Evolutionary conservation across 1,284 basidiomycete species (phyloP).

Genomic region (Cronartium quercuum): DNA sequence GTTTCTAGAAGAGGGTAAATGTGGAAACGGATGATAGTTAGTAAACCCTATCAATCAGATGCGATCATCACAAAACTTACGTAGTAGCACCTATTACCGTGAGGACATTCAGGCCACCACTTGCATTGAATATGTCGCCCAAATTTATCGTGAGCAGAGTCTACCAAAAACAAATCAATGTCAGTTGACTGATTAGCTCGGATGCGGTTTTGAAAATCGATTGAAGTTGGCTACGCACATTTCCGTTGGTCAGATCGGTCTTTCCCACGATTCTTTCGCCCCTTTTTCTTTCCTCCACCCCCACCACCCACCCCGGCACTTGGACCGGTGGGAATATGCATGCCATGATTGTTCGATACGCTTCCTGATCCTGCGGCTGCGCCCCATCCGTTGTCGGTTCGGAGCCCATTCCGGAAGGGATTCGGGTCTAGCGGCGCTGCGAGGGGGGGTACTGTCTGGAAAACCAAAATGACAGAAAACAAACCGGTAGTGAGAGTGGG

Average conservation of each 20-base stretch:
- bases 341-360: slow-evolving; percentile 1
- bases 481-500: background rate
- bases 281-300: slow-evolving; percentile 16
- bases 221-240: background rate
- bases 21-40: too few relatives aligned
- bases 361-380: slow-evolving; percentile 26
- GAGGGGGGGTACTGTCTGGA: background rate
- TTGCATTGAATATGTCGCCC: slow-evolving; percentile 37
- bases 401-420: background rate
- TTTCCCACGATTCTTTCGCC: slow-evolving; percentile 22
- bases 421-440: background rate
- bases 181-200: too few relatives aligned
- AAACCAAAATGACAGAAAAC: background rate
- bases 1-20: too few relatives aligned
- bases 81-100: slow-evolving; percentile 33
- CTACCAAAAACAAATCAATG: background rate
- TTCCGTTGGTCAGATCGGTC: background rate
- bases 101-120: slow-evolving; percentile 36
- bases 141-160: slow-evolving; percentile 24
- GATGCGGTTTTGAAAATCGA: background rate
- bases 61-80: background rate
- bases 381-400: slow-evolving; percentile 30
- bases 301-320: slow-evolving; percentile 10
- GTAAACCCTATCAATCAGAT: too few relatives aligned
- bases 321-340: slow-evolving; percentile 29